These are phyloP conservation scores for Myxozyma melibiosi DNA, from an alignment of 805 yeast genomes.

Conservation along the genomic window DNA sequence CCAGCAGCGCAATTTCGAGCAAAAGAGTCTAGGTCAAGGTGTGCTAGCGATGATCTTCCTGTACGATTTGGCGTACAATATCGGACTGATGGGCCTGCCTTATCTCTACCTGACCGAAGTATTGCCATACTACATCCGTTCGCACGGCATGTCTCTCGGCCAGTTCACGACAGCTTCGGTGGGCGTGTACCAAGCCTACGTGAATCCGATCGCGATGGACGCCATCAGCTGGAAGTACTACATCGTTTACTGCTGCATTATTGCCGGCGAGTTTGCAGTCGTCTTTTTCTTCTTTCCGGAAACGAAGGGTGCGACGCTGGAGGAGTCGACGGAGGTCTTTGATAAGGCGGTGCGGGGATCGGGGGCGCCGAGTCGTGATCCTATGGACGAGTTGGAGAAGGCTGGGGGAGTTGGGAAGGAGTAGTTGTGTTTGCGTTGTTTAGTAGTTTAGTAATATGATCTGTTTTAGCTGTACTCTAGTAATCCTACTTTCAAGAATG, in stretches of 20 bases:
- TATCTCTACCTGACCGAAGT: conserved; percentile 35
- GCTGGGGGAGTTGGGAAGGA: no score
- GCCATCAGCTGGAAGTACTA: conserved; percentile 50
- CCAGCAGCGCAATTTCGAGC: background rate
- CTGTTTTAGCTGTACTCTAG: no score
- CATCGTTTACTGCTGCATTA: conserved; percentile 41
- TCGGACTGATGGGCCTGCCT: conserved; percentile 20
- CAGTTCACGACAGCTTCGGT: conserved; percentile 32
- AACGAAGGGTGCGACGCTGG: conserved; percentile 49
- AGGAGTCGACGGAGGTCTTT: no score
- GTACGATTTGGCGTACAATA: conserved; percentile 24
- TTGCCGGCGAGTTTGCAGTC: conserved; percentile 21
- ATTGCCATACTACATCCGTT: conserved; percentile 42
- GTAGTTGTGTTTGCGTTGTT: no score
- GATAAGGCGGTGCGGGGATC: no score
- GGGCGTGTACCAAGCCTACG: conserved; percentile 42
- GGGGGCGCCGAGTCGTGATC: no score
- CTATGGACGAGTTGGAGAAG: no score
- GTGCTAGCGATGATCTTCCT: conserved; percentile 28
- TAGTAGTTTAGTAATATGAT: no score
- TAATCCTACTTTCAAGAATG: no score
- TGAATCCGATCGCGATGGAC: conserved; percentile 47
- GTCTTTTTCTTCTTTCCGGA: conserved; percentile 47
- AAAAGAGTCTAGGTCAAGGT: conserved; percentile 11
- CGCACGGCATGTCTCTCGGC: conserved; percentile 47